Evolutionary conservation across 352 stramenopile genomes (phyloP).

Genomic region (Globisporangium ultimum): DNA sequence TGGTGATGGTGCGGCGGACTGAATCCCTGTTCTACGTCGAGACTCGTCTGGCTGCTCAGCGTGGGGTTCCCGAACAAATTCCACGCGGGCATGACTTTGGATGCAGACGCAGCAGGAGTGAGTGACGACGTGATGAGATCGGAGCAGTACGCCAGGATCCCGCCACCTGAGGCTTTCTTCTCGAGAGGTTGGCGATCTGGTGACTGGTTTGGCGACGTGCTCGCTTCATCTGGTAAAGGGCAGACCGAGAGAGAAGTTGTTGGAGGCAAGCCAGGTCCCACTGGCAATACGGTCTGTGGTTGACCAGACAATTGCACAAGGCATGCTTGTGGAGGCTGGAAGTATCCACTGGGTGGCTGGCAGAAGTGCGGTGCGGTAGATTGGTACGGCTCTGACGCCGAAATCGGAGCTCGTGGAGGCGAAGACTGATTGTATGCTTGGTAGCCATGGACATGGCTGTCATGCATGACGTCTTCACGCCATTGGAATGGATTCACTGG

Average conservation of each 20-base stretch:
- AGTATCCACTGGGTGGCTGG: background rate
- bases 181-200: background rate
- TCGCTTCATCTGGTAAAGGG: background rate
- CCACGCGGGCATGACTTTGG: slow-evolving; percentile 38
- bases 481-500: slow-evolving; percentile 7
- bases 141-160: slow-evolving; percentile 39
- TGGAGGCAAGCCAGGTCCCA: background rate
- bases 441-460: background rate
- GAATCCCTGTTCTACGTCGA: slow-evolving; percentile 11
- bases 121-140: slow-evolving; percentile 33
- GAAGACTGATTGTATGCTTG: background rate
- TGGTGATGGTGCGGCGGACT: slow-evolving; percentile 2
- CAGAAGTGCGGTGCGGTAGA: too few species aligned
- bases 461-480: background rate
- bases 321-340: background rate
- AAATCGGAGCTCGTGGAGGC: too few species aligned
- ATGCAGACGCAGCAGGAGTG: slow-evolving; percentile 4
- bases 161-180: slow-evolving; percentile 22
- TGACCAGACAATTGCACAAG: too few species aligned
- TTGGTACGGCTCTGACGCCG: too few species aligned
- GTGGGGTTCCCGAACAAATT: slow-evolving; percentile 5
- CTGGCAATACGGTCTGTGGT: too few species aligned
- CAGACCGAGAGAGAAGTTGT: slow-evolving; percentile 11
- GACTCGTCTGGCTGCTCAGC: slow-evolving; percentile 2
- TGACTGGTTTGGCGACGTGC: background rate